Evolutionary conservation across 2,329 filamentous ascomycete genomes (phyloP), one percentile per base, ranked within the genome.

Genomic region (Gliomastix tumulicola): DNA sequence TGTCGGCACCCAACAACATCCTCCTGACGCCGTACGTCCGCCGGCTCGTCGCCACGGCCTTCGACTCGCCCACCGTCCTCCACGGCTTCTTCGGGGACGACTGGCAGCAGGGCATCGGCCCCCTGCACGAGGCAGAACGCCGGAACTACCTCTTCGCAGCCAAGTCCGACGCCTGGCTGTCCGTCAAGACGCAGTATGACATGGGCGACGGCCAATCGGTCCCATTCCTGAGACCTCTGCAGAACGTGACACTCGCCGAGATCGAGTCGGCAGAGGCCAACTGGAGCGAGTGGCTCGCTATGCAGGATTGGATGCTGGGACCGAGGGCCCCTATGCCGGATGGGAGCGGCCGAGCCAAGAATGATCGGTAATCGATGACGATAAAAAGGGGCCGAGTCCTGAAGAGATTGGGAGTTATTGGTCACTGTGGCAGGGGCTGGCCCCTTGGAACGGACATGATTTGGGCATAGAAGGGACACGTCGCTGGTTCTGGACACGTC

Each of bases 241-340:
- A 84, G 49, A 76, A 80, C 37, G 79, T 84, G 1, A 76, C 78
- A 7, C 79, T 90, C 51, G 75, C 78, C 17, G 92, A 97, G 63
- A 86, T 97, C 43, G 76, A 85, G 43, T 75, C 68, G 12, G 89
- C 89, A 0, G 90, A 97, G 63, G 74, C 76, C 43, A 80, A 74
- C 41, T 98, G 92, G 92, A 94, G 88, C 55, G 82, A 90, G 51
- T 97, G 90, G 90, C 66, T 96, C 21, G 87, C 87, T 11, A 94
- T 96, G 87, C 88, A 95, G 59, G 90, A 96, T 59, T 97, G 90
- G 90, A 94, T 95, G 88, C 68, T 96, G n/a, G 89, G 89, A 3
- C 84, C 86, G 2, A 68, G 86, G 42, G 82, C 82, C 21, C 84
- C 83, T 21, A 20, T 12, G 8, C 16, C 16, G 15, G 34, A 30